A percentile compares a stretch with the other conserved stretches of the same genome.
Evolutionary conservation across 2,329 filamentous ascomycete species (phyloP).

Genomic region (Harringtonia aguacate): DNA sequence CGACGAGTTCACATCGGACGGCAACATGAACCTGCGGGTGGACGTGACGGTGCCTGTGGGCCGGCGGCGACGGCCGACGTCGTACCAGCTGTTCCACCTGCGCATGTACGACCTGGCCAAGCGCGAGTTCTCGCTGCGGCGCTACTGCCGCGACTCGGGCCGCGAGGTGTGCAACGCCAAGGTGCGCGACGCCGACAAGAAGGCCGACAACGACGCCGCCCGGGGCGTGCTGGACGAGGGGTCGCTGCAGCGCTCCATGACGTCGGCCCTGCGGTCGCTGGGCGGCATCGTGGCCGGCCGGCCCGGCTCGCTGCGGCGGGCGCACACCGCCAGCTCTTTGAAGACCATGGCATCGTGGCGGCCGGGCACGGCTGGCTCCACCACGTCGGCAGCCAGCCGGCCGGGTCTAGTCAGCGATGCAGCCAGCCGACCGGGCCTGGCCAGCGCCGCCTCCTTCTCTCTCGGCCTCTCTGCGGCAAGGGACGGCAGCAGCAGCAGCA

Average conservation of each 20-base stretch:
- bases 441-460: conserved; percentile 11
- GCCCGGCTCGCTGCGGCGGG: background rate
- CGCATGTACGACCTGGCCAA: conserved; percentile 85
- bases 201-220: conserved; percentile 3
- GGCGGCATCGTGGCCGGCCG: conserved; percentile 8
- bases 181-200: conserved; percentile 49
- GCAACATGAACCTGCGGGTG: conserved; percentile 92
- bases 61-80: conserved; percentile 46
- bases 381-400: too few relatives aligned
- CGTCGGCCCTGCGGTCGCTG: conserved; percentile 35
- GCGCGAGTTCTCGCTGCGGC: conserved; percentile 79
- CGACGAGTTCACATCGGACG: conserved; percentile 81
- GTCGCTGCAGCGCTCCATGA: conserved; percentile 36
- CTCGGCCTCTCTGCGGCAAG: conserved; percentile 17
- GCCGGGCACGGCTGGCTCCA: too few relatives aligned
- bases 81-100: conserved; percentile 71
- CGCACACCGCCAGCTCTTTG: background rate
- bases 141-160: conserved; percentile 87
- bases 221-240: conserved; percentile 13
- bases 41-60: conserved; percentile 59
- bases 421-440: too few relatives aligned
- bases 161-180: conserved; percentile 84
- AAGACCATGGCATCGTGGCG: too few relatives aligned
- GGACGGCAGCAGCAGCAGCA: background rate
- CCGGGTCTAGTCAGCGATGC: too few relatives aligned